Percentiles rank a stretch among this genome's conserved stretches.
Evolutionary conservation across 106 monocot species (phyloP).

Genomic region (Hemerocallis citrina): DNA sequence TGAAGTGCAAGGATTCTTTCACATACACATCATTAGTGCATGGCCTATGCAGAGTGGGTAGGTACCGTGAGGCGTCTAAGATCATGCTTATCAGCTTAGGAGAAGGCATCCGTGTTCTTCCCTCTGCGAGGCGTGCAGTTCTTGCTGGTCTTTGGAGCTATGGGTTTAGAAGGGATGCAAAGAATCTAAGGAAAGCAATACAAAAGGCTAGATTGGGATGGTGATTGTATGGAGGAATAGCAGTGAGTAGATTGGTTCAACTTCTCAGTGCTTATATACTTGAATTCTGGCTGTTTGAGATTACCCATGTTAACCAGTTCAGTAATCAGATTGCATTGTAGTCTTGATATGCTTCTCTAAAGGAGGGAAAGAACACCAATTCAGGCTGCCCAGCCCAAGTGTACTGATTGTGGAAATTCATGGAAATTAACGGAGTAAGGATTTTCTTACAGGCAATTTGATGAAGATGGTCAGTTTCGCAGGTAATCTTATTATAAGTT

Average conservation of each 20-base stretch:
- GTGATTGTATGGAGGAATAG: neutral
- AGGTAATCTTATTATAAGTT: too few relatives aligned
- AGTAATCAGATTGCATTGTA: neutral
- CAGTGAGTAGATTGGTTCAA: neutral
- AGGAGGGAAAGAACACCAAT: too few relatives aligned
- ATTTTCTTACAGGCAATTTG: too few relatives aligned
- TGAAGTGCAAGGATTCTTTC: constrained; percentile 64
- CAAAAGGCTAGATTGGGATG: constrained; percentile 19
- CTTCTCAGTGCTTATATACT: neutral
- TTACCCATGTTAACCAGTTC: neutral
- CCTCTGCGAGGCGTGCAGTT: constrained; percentile 44
- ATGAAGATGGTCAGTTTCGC: too few relatives aligned
- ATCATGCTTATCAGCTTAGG: constrained; percentile 41
- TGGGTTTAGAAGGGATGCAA: constrained; percentile 48
- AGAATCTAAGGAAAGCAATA: constrained; percentile 40
- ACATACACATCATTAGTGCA: constrained; percentile 72
- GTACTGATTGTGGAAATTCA: too few relatives aligned
- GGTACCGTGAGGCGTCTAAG: constrained; percentile 48
- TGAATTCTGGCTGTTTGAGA: neutral
- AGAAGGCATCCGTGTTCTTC: constrained; percentile 40
- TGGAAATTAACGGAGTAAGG: too few relatives aligned
- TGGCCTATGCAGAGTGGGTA: constrained; percentile 51
- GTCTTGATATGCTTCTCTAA: too few relatives aligned
- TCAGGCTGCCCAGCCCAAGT: too few relatives aligned
- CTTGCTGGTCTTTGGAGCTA: constrained; percentile 53